Conservation (phyloP, 2,329 filamentous ascomycete genomes). For the Tolypocladium ovalisporum region DNA sequence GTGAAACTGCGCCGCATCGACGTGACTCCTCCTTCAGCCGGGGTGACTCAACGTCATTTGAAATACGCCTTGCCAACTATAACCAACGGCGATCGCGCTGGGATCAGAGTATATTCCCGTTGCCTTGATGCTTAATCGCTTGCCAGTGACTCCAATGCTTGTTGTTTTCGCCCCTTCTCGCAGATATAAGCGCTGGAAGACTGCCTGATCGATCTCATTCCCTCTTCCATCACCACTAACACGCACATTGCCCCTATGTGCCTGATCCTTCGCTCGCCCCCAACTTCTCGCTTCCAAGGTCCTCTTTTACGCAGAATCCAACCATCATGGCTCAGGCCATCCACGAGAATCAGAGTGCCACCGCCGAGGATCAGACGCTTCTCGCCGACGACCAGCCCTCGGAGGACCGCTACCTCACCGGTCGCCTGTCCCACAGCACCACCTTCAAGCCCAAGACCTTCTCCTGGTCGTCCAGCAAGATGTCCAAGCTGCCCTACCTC, state of each 20-base stretch:
- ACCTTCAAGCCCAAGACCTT: not conserved
- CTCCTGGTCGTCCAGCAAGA: not conserved
- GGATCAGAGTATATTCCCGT: not conserved
- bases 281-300: not conserved
- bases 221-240: not conserved
- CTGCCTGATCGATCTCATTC: not conserved
- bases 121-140: not conserved
- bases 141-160: not conserved
- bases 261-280: not conserved
- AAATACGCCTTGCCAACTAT: not conserved
- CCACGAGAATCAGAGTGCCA: not conserved
- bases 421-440: not conserved
- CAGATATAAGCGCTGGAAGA: not conserved
- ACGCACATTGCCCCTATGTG: not conserved
- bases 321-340: not conserved
- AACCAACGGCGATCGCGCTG: not conserved
- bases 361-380: not conserved
- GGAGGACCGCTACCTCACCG: not conserved
- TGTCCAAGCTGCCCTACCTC: not conserved
- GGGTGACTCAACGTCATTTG: not conserved
- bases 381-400: not conserved
- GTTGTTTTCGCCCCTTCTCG: not conserved
- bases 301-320: not conserved
- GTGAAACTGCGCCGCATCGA: not conserved
- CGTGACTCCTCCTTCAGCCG: not conserved